Conservation (phyloP, 202 grass and related monocot genomes). For the Cymbopogon flexuosus region DNA sequence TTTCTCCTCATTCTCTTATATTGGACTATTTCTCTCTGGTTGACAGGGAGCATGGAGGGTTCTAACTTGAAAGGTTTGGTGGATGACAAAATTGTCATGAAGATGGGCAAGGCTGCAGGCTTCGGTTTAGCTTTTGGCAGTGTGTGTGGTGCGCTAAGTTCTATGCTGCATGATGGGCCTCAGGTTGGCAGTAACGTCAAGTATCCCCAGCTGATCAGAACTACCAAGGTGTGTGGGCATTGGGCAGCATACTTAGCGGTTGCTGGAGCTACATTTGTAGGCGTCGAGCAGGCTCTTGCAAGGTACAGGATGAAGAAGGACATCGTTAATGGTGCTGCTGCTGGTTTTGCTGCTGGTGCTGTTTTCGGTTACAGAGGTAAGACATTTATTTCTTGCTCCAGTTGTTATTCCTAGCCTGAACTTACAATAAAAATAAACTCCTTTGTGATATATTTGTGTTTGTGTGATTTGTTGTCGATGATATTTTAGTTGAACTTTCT, state of each 20-base stretch:
- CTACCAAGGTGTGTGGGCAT: slow-evolving; percentile 35
- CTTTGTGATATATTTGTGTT: background rate
- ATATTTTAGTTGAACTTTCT: slow-evolving; percentile 4
- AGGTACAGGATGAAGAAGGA: slow-evolving; percentile 50
- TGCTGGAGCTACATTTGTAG: slow-evolving; percentile 44
- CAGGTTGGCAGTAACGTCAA: slow-evolving; percentile 32
- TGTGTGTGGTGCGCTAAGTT: slow-evolving; percentile 37
- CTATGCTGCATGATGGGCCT: slow-evolving; percentile 33
- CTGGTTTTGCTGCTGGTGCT: slow-evolving; percentile 54
- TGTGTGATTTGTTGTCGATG: background rate
- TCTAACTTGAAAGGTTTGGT: slow-evolving; percentile 16
- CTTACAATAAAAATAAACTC: background rate
- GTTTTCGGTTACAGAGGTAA: slow-evolving; percentile 48
- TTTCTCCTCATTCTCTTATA: slow-evolving; percentile 2
- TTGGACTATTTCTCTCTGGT: slow-evolving; percentile 21
- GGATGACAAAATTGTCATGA: slow-evolving; percentile 14
- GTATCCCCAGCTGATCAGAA: slow-evolving; percentile 42
- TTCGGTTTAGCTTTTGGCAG: slow-evolving; percentile 41
- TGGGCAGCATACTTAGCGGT: slow-evolving; percentile 31
- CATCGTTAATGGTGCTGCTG: slow-evolving; percentile 41
- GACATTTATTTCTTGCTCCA: slow-evolving; percentile 9
- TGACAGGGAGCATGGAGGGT: slow-evolving; percentile 38
- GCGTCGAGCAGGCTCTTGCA: slow-evolving; percentile 46
- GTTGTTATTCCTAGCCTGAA: background rate
- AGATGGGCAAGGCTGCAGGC: slow-evolving; percentile 29